Evolutionary conservation across 2,329 filamentous ascomycete genomes (phyloP).

Genomic region (Fusarium drepaniforme): DNA sequence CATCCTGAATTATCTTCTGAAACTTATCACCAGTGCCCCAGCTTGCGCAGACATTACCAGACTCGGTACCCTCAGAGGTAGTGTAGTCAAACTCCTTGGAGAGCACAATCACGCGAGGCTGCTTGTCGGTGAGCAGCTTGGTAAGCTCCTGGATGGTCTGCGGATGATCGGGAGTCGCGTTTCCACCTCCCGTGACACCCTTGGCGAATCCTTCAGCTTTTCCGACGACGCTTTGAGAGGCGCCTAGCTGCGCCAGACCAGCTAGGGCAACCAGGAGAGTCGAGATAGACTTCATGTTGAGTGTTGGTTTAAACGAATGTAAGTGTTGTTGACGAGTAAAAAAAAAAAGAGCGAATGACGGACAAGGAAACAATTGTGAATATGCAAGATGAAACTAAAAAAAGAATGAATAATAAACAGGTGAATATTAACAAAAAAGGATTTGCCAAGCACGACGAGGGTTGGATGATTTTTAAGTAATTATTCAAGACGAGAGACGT

Average conservation of each 20-base stretch:
- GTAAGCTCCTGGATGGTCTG: conserved; percentile 66
- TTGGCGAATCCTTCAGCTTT: conserved; percentile 55
- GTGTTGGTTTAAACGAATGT: background rate
- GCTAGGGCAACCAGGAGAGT: conserved; percentile 1
- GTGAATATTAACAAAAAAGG: background rate
- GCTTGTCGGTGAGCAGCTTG: conserved; percentile 66
- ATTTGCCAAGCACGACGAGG: background rate
- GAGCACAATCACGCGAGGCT: conserved; percentile 68
- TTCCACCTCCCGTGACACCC: conserved; percentile 72
- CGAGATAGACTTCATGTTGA: conserved; percentile 4
- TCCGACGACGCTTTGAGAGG: conserved; percentile 45
- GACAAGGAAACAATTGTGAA: background rate
- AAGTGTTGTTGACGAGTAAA: background rate
- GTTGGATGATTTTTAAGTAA: background rate
- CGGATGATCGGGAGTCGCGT: conserved; percentile 66
- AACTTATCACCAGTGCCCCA: conserved; percentile 47
- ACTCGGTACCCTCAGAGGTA: conserved; percentile 59
- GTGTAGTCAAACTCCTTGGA: conserved; percentile 67
- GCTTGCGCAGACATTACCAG: background rate
- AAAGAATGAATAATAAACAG: background rate
- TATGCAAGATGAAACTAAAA: background rate
- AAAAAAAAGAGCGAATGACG: background rate
- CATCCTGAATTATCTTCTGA: conserved; percentile 28
- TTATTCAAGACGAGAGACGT: background rate
- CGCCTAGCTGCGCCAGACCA: conserved; percentile 5